phyloP scores from a whole-genome alignment of 177 flowering plant species.

The Vitis hybrid region DNA sequence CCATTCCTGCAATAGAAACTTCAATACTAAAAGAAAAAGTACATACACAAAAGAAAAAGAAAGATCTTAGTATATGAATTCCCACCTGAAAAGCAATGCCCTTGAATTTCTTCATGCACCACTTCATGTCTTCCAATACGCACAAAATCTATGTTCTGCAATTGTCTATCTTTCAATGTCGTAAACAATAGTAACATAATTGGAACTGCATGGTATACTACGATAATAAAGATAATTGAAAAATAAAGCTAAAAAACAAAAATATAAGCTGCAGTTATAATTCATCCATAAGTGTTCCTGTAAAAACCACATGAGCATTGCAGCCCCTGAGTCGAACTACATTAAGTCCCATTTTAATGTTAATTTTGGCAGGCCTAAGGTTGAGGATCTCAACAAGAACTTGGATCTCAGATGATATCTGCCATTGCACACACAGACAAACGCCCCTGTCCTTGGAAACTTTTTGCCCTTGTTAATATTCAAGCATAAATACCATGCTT shows the following conservation, averaged over 20 bases:
- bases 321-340: too few species aligned
- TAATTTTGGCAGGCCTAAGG: too few species aligned
- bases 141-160: conserved; percentile 84
- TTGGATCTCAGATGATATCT: too few species aligned
- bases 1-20: conserved; percentile 40
- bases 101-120: conserved; percentile 76
- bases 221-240: background rate
- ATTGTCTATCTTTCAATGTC: conserved; percentile 13
- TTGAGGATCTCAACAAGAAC: too few species aligned
- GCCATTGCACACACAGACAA: too few species aligned
- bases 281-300: too few species aligned
- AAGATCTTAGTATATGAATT: background rate
- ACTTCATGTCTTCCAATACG: conserved; percentile 88
- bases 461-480: too few species aligned
- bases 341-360: too few species aligned
- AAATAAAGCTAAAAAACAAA: background rate
- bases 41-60: conserved; percentile 2
- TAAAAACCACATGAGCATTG: too few species aligned
- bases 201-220: background rate
- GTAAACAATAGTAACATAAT: background rate
- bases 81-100: conserved; percentile 79
- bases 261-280: background rate
- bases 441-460: too few species aligned
- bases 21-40: conserved; percentile 4
- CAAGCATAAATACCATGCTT: too few species aligned